phyloP scores from a whole-genome alignment of 768 basidiomycete species.

The Termitomyces heimii region DNA sequence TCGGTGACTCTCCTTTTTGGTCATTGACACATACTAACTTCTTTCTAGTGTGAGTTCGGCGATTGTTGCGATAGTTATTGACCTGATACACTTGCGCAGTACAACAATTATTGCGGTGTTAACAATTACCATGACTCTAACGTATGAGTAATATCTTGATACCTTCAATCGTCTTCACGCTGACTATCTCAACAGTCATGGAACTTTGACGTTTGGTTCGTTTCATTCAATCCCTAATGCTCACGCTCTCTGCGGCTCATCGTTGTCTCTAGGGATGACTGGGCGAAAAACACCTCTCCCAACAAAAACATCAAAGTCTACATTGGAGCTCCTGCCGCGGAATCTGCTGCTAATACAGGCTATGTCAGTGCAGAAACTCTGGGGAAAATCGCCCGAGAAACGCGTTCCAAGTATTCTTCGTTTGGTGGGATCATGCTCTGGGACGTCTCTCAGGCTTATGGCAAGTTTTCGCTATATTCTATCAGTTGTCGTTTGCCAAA shows the following conservation, averaged over 20 bases:
- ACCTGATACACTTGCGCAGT: conserved; percentile 16
- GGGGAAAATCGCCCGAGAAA: conserved; percentile 38
- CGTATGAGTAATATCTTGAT: conserved; percentile 13
- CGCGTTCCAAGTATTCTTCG: conserved; percentile 51
- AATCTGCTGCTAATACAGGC: conserved; percentile 48
- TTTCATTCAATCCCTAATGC: not conserved
- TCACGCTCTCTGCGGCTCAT: not conserved
- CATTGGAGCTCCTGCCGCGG: conserved; percentile 57
- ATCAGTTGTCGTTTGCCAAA: too few relatives aligned
- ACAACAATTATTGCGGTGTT: conserved; percentile 21
- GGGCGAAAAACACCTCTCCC: conserved; percentile 52
- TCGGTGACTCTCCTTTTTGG: not conserved
- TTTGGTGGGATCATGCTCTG: conserved; percentile 61
- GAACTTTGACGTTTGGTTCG: conserved; percentile 52
- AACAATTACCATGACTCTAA: conserved; percentile 54
- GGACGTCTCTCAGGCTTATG: conserved; percentile 42
- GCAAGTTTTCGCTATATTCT: conserved; percentile 26
- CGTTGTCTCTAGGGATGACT: conserved; percentile 43
- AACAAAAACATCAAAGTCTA: conserved; percentile 59
- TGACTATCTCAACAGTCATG: conserved; percentile 36
- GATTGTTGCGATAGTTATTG: not conserved
- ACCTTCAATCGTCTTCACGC: conserved; percentile 3
- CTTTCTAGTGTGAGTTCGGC: conserved; percentile 4
- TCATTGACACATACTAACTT: not conserved
- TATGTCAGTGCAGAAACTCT: conserved; percentile 45